A percentile compares a stretch with the other conserved stretches of the same genome.
Evolutionary conservation across 2,329 filamentous ascomycete genomes (phyloP).

Genomic region (Ceratocystis harringtonii): DNA sequence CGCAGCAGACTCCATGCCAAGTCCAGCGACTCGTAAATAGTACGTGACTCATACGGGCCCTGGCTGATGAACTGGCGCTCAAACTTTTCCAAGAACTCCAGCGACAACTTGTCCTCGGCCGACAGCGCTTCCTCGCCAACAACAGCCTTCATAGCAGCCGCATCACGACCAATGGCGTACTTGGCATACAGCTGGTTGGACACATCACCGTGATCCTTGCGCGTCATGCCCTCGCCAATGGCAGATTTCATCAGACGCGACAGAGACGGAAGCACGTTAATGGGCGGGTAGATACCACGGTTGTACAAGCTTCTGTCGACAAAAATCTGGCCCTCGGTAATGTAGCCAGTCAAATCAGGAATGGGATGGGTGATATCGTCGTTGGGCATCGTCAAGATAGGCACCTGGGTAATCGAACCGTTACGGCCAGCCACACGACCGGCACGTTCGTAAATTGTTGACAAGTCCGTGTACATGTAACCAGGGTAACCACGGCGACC

Average conservation of each 20-base stretch:
- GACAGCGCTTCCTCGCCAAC: slow-evolving; percentile 96
- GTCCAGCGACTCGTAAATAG: slow-evolving; percentile 86
- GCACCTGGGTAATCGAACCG: slow-evolving; percentile 97
- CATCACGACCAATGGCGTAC: slow-evolving; percentile 97
- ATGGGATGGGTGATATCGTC: slow-evolving; percentile 99
- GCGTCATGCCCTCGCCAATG: slow-evolving; percentile 92
- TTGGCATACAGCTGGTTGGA: slow-evolving; percentile 99
- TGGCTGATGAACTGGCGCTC: slow-evolving; percentile 90
- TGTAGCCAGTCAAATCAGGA: slow-evolving; percentile 96
- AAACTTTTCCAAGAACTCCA: slow-evolving; percentile 98
- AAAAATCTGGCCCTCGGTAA: slow-evolving; percentile 97
- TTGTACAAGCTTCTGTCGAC: slow-evolving; percentile 87
- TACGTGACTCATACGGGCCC: slow-evolving; percentile 79
- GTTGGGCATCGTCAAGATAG: slow-evolving; percentile 98
- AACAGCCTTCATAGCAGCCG: slow-evolving; percentile 97
- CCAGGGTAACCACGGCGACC: slow-evolving; percentile 98
- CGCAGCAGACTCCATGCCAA: slow-evolving; percentile 91
- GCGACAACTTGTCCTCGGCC: slow-evolving; percentile 87
- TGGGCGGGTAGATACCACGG: slow-evolving; percentile 95
- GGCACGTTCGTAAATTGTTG: slow-evolving; percentile 97
- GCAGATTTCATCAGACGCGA: slow-evolving; percentile 99
- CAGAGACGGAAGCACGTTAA: slow-evolving; percentile 94
- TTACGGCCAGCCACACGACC: slow-evolving; percentile 94
- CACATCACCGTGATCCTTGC: slow-evolving; percentile 93
- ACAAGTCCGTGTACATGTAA: slow-evolving; percentile 99